phyloP scores from a whole-genome alignment of 768 basidiomycete species.

The Pholiota conissans region DNA sequence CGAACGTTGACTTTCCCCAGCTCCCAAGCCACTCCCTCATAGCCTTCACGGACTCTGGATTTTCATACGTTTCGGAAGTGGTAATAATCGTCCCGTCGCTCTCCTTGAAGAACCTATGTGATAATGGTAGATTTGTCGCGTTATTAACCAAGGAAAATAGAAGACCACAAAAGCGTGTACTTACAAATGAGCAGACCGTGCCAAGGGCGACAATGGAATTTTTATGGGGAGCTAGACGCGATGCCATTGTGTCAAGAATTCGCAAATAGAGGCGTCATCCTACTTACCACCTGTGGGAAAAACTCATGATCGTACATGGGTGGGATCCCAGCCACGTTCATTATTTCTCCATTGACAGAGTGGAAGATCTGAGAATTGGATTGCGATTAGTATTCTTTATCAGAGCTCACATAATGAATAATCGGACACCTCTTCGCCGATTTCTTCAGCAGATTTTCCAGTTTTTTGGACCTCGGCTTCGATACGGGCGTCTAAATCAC shows the following conservation, averaged over 20 bases:
- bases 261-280: too few relatives aligned
- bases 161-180: neutral
- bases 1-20: constrained; percentile 2
- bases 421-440: constrained; percentile 1
- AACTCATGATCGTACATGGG: constrained; percentile 16
- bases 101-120: neutral
- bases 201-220: neutral
- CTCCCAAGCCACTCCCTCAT: constrained; percentile 1
- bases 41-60: constrained; percentile 1
- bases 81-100: constrained; percentile 7
- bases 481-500: constrained; percentile 1
- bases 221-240: neutral
- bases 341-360: neutral
- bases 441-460: constrained; percentile 1
- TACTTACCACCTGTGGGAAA: constrained; percentile 15
- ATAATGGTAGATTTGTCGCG: too few relatives aligned
- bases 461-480: constrained; percentile 1
- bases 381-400: neutral
- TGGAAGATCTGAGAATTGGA: neutral
- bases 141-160: neutral
- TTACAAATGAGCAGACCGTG: neutral
- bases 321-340: constrained; percentile 11
- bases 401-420: neutral
- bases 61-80: constrained; percentile 8
- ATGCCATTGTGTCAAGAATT: neutral